phyloP scores from a whole-genome alignment of 1,284 basidiomycete genomes.

The Paramarasmius palmivorus region DNA sequence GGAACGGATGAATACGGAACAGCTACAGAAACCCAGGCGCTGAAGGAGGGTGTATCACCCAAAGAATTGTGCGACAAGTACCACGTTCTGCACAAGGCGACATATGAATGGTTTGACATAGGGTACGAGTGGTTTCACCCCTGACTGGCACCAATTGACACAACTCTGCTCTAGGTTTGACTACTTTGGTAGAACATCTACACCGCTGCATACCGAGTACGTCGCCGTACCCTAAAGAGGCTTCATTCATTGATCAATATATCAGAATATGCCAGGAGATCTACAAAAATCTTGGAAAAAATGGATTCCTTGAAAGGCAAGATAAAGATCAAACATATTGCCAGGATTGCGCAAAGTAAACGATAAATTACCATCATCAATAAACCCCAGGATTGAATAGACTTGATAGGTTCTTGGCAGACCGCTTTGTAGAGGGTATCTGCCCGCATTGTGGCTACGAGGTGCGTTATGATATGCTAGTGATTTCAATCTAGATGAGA shows the following conservation, averaged over 20 bases:
- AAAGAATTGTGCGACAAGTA: constrained; percentile 94
- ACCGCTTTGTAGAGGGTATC: constrained; percentile 93
- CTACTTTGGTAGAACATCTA: constrained; percentile 95
- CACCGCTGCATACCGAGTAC: constrained; percentile 86
- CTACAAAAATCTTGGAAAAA: constrained; percentile 80
- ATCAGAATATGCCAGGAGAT: constrained; percentile 86
- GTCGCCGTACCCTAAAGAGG: not conserved
- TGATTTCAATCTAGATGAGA: not conserved
- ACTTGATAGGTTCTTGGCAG: constrained; percentile 79
- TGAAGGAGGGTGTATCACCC: constrained; percentile 92
- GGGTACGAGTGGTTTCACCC: constrained; percentile 45
- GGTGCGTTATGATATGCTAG: constrained; percentile 35
- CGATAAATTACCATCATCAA: not conserved
- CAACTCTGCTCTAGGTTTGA: constrained; percentile 74
- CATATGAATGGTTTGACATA: constrained; percentile 95
- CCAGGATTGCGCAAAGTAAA: constrained; percentile 83
- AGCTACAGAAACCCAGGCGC: constrained; percentile 95
- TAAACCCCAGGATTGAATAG: not conserved
- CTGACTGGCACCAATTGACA: constrained; percentile 11
- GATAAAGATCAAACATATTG: constrained; percentile 93
- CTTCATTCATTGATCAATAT: constrained; percentile 12
- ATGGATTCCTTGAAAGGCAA: constrained; percentile 78
- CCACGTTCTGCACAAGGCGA: constrained; percentile 85
- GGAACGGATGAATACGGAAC: constrained; percentile 99
- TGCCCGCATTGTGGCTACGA: constrained; percentile 91